Evolutionary conservation across 2,329 filamentous ascomycete species (phyloP).

Genomic region (Alternaria atra): DNA sequence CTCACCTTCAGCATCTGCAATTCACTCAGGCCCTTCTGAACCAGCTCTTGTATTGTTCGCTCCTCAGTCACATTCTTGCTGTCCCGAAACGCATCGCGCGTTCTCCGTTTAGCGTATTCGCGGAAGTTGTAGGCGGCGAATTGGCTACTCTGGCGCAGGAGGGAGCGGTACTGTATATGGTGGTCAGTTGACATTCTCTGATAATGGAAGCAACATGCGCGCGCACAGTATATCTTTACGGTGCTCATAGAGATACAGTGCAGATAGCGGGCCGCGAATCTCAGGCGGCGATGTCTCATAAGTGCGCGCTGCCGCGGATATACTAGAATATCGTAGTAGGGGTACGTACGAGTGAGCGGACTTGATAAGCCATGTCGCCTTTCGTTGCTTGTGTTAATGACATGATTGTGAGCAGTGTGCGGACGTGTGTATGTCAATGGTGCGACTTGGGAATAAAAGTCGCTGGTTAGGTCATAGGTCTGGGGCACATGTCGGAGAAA

Average conservation of each 20-base stretch:
- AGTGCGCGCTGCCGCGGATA: background rate
- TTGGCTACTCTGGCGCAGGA: slow-evolving; percentile 84
- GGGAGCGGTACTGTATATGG: slow-evolving; percentile 78
- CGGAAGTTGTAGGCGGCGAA: slow-evolving; percentile 98
- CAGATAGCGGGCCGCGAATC: background rate
- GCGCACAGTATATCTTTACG: background rate
- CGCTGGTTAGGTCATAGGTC: slow-evolving; percentile 46
- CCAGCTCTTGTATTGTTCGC: slow-evolving; percentile 81
- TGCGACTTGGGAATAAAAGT: slow-evolving; percentile 45
- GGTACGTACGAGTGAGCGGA: slow-evolving; percentile 51
- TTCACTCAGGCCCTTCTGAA: slow-evolving; percentile 88
- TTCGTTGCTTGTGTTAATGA: slow-evolving; percentile 47
- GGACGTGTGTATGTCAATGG: slow-evolving; percentile 33
- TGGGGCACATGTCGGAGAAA: slow-evolving; percentile 36
- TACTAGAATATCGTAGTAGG: background rate
- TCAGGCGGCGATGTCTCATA: background rate
- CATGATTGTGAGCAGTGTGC: slow-evolving; percentile 32
- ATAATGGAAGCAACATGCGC: background rate
- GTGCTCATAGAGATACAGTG: background rate
- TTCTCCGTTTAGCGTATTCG: slow-evolving; percentile 92
- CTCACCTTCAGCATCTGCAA: slow-evolving; percentile 88
- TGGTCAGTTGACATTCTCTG: slow-evolving; percentile 9
- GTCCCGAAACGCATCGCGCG: slow-evolving; percentile 88
- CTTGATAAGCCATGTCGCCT: slow-evolving; percentile 51
- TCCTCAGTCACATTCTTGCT: slow-evolving; percentile 76